Evolutionary conservation across 345 rosid genomes (phyloP), one percentile per base, ranked within the genome.

Genomic region (Gossypium thurberi): DNA sequence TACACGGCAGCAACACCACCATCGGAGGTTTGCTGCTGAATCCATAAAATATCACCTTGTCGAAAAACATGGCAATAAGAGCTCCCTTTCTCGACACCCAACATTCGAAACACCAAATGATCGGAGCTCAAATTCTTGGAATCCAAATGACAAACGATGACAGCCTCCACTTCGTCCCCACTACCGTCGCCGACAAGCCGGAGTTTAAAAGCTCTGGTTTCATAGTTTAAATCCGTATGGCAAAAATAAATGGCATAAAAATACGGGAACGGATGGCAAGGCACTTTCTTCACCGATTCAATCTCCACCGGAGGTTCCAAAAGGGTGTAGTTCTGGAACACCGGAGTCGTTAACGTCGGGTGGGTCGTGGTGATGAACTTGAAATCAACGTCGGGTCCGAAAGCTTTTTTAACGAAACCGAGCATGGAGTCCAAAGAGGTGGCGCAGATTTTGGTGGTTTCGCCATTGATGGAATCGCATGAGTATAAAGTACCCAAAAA

Each of bases 91-190:
- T 78, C 21, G 14, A 59, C 51, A 47, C 79, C 73, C 15, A 81
- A 76, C 26, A 81, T 67, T 2, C 48, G 71, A 69, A 87, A 78
- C 12, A 84, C 72, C 1, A 65, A 65, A 28, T 83, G 85, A 3
- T 78, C 12, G 17, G 6, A 74, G 44, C 53, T 65, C 85, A 86
- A 84, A 33, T 68, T 71, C 13, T 86, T 79, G 1, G 88, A 78
- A 51, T 87, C 85, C 81, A 81, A 68, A 75, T 87, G 90, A 20
- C 87, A 84, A 42, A 83, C 81, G 3, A 81, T 77, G 15, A 76
- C 20, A 20, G 88, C 85, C 4, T 76, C 75, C 12, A 83, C 81
- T 40, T 15, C 50, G 7, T 82, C 84, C 44, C 82, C 85, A 3
- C 28, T 21, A 13, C 71, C 74, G 3, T 68, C 72, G 4, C 58